Evolutionary conservation across 1,284 basidiomycete species (phyloP).

Genomic region (Coniferiporia sulphurascens): DNA sequence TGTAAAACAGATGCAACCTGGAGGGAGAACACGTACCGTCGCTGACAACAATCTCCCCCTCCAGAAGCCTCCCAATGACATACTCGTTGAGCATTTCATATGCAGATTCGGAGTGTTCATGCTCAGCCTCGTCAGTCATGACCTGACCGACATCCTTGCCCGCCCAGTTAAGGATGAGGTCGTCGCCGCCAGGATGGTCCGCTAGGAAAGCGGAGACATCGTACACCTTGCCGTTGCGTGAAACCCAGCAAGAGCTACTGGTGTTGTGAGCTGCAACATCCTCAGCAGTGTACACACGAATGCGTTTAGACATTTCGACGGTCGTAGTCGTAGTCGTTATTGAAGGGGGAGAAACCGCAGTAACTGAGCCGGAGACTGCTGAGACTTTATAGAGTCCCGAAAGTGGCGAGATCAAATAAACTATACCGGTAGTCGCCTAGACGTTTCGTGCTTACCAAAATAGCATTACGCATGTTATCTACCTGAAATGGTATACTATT

Average conservation of each 20-base stretch:
- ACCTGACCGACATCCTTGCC: slow-evolving; percentile 78
- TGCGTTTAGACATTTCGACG: slow-evolving; percentile 46
- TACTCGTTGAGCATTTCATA: slow-evolving; percentile 92
- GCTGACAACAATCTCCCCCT: slow-evolving; percentile 68
- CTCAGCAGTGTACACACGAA: slow-evolving; percentile 66
- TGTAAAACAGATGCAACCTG: not conserved
- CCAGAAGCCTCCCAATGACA: slow-evolving; percentile 74
- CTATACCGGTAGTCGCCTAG: not conserved
- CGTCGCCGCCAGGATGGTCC: slow-evolving; percentile 87
- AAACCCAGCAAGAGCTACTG: slow-evolving; percentile 67
- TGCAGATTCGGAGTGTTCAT: slow-evolving; percentile 91
- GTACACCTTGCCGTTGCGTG: slow-evolving; percentile 71
- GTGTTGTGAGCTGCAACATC: slow-evolving; percentile 63
- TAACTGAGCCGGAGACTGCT: not conserved
- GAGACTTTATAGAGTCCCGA: not conserved
- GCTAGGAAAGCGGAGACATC: slow-evolving; percentile 70
- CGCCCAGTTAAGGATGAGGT: slow-evolving; percentile 74
- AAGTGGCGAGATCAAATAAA: not conserved
- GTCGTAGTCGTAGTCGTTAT: slow-evolving; percentile 16
- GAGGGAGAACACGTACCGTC: slow-evolving; percentile 51
- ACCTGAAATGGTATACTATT: not conserved
- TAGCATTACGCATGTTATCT: not conserved
- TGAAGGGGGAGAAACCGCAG: not conserved
- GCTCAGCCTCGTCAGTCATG: slow-evolving; percentile 84
- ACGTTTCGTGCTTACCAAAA: not conserved